Conservation (phyloP, 352 stramenopile species). For the Achlya hypogyna region DNA sequence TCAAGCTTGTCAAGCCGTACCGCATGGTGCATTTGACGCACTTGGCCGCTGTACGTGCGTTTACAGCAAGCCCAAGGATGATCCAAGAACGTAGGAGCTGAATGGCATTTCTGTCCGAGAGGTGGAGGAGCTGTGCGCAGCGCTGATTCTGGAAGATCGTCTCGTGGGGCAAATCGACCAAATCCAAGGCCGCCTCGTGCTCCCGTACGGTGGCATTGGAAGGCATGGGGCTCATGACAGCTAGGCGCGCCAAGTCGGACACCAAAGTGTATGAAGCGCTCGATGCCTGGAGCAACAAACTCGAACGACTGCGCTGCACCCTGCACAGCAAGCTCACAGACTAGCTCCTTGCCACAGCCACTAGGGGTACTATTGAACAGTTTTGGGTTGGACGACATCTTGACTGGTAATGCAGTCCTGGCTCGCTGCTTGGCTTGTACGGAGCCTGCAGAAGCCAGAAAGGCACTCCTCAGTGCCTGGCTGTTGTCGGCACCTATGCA, state of each 20-base stretch:
- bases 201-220: slow-evolving; percentile 19
- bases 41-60: slow-evolving; percentile 49
- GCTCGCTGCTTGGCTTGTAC: too few relatives aligned
- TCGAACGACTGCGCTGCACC: neutral
- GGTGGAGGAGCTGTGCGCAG: slow-evolving; percentile 88
- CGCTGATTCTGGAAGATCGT: slow-evolving; percentile 88
- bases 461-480: too few relatives aligned
- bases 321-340: neutral
- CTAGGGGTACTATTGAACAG: neutral
- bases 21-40: slow-evolving; percentile 87
- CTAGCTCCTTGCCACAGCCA: neutral
- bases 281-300: neutral
- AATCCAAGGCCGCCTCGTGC: slow-evolving; percentile 62
- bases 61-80: neutral
- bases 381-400: too few relatives aligned
- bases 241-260: neutral
- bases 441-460: too few relatives aligned
- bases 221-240: neutral
- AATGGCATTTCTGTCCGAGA: slow-evolving; percentile 87
- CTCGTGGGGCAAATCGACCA: slow-evolving; percentile 92
- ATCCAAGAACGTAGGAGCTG: slow-evolving; percentile 43
- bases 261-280: neutral
- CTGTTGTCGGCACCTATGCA: too few relatives aligned
- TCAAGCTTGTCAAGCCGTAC: slow-evolving; percentile 92
- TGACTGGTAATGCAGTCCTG: too few relatives aligned